Evolutionary conservation across 768 basidiomycete species (phyloP), one percentile per base, ranked within the genome.

Genomic region (Candolleomyces aberdarensis): DNA sequence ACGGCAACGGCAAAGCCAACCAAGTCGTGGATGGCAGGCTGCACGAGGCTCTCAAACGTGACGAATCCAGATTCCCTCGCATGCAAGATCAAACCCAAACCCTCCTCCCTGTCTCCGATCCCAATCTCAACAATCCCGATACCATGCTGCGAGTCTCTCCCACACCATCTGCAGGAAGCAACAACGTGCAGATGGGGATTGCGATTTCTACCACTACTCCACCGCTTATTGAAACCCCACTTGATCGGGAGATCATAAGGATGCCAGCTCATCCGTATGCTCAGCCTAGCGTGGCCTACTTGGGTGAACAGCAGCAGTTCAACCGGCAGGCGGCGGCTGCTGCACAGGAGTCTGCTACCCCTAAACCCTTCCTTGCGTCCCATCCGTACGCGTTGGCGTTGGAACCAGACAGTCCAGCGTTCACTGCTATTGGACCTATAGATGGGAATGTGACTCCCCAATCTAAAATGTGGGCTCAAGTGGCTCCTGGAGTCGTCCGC

Each of bases 381-480:
- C 82, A 84, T 63, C 82, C 82, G 0, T 83, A 83, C 61, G 79
- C 81, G 0, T 68, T 72, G 31, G 66, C 70, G 2, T 60, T 68
- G 10, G 69, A 72, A 19, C 60, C 65, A 9, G 76, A 77, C 48
- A 36, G 40, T n/a, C 17, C 8, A 36, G 72, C 69, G 39, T 67
- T 79, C 46, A 62, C 75, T 19, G 71, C 72, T 1, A 73, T 72
- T 41, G 62, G 63, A 26, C 71, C 76, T 4, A 65, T 70, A 3
- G 76, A 81, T 41, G 78, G 75, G 50, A 66, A 72, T 50, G 69
- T 78, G n/a, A 77, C 80, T 9, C 67, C 76, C n/a, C 66, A 71
- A 17, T 71, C 75, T 20, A 82, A 78, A 67, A 81, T 83, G 80
- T 83, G 83, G 82, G 81, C 80, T 1, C 78, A 76, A 57, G 69